A percentile compares a stretch with the other conserved stretches of the same genome.
Conservation (phyloP, 2,329 filamentous ascomycete species). For the Diaporthe ilicicola region DNA sequence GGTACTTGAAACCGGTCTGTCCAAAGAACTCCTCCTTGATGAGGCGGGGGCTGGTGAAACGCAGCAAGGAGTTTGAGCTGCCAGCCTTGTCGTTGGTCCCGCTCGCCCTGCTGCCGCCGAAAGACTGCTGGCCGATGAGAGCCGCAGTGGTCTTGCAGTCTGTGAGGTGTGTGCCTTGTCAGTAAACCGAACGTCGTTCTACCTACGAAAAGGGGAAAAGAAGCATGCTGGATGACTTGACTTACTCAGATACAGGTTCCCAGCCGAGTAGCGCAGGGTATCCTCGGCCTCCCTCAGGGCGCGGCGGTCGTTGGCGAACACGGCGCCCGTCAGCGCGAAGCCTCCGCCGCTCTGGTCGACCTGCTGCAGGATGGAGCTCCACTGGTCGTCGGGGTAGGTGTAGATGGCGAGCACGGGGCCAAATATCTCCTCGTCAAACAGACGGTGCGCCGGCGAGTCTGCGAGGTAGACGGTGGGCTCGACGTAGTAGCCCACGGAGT, state of each 20-base stretch:
- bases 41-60: constrained; percentile 60
- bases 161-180: not conserved
- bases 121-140: constrained; percentile 77
- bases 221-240: not conserved
- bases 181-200: not conserved
- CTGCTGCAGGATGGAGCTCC: constrained; percentile 54
- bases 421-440: constrained; percentile 58
- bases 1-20: constrained; percentile 70
- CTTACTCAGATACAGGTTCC: constrained; percentile 62
- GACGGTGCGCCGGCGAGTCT: constrained; percentile 49
- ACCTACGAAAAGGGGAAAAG: not conserved
- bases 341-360: constrained; percentile 75
- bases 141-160: constrained; percentile 69
- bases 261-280: constrained; percentile 60
- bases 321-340: constrained; percentile 65
- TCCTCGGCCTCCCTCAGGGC: constrained; percentile 60
- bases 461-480: constrained; percentile 56
- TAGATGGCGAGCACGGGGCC: constrained; percentile 56
- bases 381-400: constrained; percentile 55
- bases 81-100: constrained; percentile 75
- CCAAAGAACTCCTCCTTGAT: constrained; percentile 77
- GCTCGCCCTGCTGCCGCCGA: constrained; percentile 72
- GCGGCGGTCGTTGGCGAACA: constrained; percentile 57
- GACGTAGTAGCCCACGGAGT: constrained; percentile 52
- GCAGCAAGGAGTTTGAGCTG: constrained; percentile 55